Evolutionary conservation across 1,139 yeast genomes (phyloP).

Genomic region (Taphrina populina): DNA sequence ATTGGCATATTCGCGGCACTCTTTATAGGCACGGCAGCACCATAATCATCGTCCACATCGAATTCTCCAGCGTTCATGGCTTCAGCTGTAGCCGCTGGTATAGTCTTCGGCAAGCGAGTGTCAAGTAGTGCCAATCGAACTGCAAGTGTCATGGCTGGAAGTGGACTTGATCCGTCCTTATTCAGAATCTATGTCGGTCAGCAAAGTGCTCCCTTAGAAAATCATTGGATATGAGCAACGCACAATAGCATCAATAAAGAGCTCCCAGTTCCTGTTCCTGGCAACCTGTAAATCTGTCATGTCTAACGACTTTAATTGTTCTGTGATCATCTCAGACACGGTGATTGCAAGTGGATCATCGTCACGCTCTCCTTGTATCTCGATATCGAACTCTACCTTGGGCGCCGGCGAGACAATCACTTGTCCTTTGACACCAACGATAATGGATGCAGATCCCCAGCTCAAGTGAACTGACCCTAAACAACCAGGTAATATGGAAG

Average conservation of each 20-base stretch:
- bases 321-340: not conserved
- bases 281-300: slow-evolving; percentile 11
- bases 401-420: slow-evolving; percentile 4
- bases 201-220: not conserved
- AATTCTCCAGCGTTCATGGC: slow-evolving; percentile 15
- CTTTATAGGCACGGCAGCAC: slow-evolving; percentile 14
- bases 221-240: not conserved
- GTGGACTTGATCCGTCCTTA: slow-evolving; percentile 19
- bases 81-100: slow-evolving; percentile 1
- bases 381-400: not conserved
- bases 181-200: slow-evolving; percentile 1
- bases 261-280: slow-evolving; percentile 18
- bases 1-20: slow-evolving; percentile 16
- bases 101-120: slow-evolving; percentile 24
- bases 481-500: slow-evolving; percentile 18
- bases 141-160: slow-evolving; percentile 27
- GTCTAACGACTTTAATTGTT: slow-evolving; percentile 13
- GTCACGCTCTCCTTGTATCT: slow-evolving; percentile 27
- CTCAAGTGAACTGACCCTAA: slow-evolving; percentile 23
- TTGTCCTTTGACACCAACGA: slow-evolving; percentile 29
- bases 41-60: slow-evolving; percentile 28
- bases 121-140: slow-evolving; percentile 32
- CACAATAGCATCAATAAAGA: slow-evolving; percentile 19
- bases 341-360: slow-evolving; percentile 18
- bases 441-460: slow-evolving; percentile 23